Base-by-base conservation (phyloP, 2,329 filamentous ascomycete genomes). In the Aspergillus sp. region DNA sequence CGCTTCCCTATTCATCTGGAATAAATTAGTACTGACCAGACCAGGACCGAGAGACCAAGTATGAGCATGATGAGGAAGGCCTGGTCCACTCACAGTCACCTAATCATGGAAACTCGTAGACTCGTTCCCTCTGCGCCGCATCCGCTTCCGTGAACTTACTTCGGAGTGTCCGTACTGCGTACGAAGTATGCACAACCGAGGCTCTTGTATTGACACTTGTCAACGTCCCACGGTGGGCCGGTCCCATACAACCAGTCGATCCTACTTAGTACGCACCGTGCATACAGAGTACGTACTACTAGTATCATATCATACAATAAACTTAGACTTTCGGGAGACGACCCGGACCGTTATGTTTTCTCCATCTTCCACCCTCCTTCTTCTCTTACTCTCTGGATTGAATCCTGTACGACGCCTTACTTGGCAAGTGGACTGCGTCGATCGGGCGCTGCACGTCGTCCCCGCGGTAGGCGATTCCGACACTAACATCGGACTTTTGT, bases 41-140 rank as follows among this genome's bases (percentile, higher is more conserved):
- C 1, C 26, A 55, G 56, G 54, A 58, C 7, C 49, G 42, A 9
- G 56, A 58, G 43, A 45, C 47, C 41, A 52, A 53, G 41, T 60
- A 59, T 12, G 55, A 57, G 36, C 57, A 48, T 26, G 49, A 53
- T 7, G 41, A 49, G 3, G 30, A 49, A 5, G 50, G 48, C 5
- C 30, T 32, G 5, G 30, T 32, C 8, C 5, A 32, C 8, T 9
- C 30, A 6, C 30, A 32, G 30, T 32, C 19, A 19, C 19, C 19
- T 2, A 19, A 19, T 19, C 19, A 19, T 19, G 19, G 19, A 19
- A 19, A 19, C 19, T 19, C 19, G 19, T 19, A 19, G 19, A 19
- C n/a, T 19, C 19, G 19, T 19, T 19, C 19, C 19, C 19, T 19
- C 19, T 19, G 19, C 19, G 19, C 19, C 19, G 19, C 19, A 19